A percentile compares a stretch with the other conserved stretches of the same genome.
Conservation (phyloP, 345 rosid species). For the Erucastrum elatum region DNA sequence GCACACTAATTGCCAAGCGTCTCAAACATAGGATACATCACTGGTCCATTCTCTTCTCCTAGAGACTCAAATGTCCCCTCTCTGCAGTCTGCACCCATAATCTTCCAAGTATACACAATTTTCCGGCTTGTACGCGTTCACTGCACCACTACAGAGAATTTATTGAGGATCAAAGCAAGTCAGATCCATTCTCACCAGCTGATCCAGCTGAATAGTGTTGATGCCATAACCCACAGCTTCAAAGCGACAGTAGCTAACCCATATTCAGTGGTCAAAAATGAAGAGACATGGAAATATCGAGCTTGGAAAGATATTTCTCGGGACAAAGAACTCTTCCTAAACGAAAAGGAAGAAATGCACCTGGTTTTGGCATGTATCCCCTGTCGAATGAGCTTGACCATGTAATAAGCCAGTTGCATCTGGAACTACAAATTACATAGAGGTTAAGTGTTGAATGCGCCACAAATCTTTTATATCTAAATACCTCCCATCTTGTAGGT, state of each 20-base stretch:
- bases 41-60: no score
- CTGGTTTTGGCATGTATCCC: conserved; percentile 56
- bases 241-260: neutral
- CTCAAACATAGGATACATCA: no score
- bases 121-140: neutral
- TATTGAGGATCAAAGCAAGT: neutral
- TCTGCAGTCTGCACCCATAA: neutral
- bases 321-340: conserved; percentile 77
- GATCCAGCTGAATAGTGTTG: neutral
- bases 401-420: no score
- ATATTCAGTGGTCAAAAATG: conserved; percentile 36
- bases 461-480: conserved; percentile 19
- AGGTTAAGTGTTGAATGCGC: neutral
- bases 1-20: no score
- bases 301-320: conserved; percentile 81
- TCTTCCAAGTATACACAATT: neutral
- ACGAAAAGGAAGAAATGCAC: conserved; percentile 76
- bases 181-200: neutral
- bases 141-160: neutral
- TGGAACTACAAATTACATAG: neutral
- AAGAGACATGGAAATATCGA: conserved; percentile 71
- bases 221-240: neutral
- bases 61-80: neutral
- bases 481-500: conserved; percentile 90
- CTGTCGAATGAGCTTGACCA: conserved; percentile 26